A percentile compares a stretch with the other conserved stretches of the same genome.
Conservation (phyloP, 2,329 filamentous ascomycete genomes). For the Metarhizium rileyi region DNA sequence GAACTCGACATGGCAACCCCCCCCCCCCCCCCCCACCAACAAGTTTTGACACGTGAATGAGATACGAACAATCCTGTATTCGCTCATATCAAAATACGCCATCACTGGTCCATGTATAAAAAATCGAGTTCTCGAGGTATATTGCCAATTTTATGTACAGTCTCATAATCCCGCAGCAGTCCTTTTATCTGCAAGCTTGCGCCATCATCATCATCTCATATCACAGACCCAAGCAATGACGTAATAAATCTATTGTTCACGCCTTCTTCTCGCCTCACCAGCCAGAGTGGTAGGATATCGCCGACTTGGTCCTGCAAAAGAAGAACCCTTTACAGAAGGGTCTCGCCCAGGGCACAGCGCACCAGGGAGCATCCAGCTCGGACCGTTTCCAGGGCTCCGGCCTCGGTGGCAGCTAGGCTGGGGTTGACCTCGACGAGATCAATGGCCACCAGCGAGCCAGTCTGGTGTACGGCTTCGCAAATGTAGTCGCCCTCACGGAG, state of each 20-base stretch:
- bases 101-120: too few relatives aligned
- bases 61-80: too few relatives aligned
- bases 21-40: too few relatives aligned
- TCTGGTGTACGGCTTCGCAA: slow-evolving; percentile 76
- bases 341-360: slow-evolving; percentile 85
- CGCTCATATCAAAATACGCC: too few relatives aligned
- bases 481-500: slow-evolving; percentile 95
- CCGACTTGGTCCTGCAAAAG: not conserved
- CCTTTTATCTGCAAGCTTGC: not conserved
- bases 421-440: slow-evolving; percentile 80
- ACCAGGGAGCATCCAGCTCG: slow-evolving; percentile 85
- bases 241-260: slow-evolving; percentile 1
- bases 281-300: not conserved
- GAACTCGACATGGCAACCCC: too few relatives aligned
- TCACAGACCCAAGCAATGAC: not conserved
- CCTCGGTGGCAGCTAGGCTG: slow-evolving; percentile 49
- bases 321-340: slow-evolving; percentile 56
- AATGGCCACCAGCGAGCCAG: slow-evolving; percentile 67
- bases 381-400: slow-evolving; percentile 76
- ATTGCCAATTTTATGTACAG: not conserved
- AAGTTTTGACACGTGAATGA: too few relatives aligned
- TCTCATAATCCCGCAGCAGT: not conserved
- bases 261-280: not conserved
- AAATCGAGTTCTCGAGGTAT: not conserved
- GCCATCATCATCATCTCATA: slow-evolving; percentile 1